Percentiles rank a stretch among this genome's conserved stretches.
phyloP scores from a whole-genome alignment of 441 rosid species.

The Arabidopsis hybrid region DNA sequence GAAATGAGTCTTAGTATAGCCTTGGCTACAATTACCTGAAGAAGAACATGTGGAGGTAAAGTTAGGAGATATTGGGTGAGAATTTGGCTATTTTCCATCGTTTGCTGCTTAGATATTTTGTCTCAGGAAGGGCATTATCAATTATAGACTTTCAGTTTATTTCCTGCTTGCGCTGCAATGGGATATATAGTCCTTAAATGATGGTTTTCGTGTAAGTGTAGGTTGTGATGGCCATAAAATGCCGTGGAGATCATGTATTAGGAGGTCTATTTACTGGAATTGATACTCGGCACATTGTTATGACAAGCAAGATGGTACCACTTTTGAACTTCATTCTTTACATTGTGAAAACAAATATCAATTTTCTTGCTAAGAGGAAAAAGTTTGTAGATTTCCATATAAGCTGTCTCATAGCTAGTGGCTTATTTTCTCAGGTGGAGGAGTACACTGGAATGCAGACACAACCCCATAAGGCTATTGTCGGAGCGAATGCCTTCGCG shows the following conservation, averaged over 20 bases:
- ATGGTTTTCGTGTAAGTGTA: conserved; percentile 25
- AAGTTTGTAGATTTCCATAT: conserved; percentile 23
- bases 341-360: conserved; percentile 13
- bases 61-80: neutral
- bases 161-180: conserved; percentile 6
- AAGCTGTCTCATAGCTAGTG: conserved; percentile 9
- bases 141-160: conserved; percentile 9
- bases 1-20: conserved; percentile 19
- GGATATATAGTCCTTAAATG: neutral
- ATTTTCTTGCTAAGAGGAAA: neutral
- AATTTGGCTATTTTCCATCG: neutral
- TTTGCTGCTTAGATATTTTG: neutral
- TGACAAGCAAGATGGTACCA: conserved; percentile 96
- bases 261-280: conserved; percentile 90
- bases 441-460: conserved; percentile 86
- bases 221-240: conserved; percentile 88
- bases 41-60: conserved; percentile 5
- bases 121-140: neutral
- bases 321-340: conserved; percentile 12
- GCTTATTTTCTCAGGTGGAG: conserved; percentile 70
- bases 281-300: conserved; percentile 74
- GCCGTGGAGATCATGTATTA: conserved; percentile 74
- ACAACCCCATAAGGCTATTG: conserved; percentile 98
- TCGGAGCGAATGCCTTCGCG: conserved; percentile 93
- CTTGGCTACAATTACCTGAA: conserved; percentile 14